Evolutionary conservation across 2,329 filamentous ascomycete genomes (phyloP), one percentile per base, ranked within the genome.

Genomic region (Corinectria fuckeliana): DNA sequence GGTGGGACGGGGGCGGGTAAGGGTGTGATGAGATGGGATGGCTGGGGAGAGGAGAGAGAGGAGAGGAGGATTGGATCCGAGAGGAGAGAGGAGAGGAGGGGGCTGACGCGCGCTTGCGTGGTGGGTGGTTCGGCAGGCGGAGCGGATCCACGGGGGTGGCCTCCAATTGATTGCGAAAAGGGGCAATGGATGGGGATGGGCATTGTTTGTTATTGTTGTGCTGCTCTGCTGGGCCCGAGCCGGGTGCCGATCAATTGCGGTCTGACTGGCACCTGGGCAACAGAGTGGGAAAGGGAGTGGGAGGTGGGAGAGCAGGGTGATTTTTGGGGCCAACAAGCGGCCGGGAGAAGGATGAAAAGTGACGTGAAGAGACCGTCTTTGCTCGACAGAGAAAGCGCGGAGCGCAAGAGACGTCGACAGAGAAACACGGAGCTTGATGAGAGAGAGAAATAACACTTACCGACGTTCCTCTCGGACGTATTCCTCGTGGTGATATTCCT

Each of bases 391-490:
- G 23, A 44, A 39, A 18, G 20, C 6, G 16, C 4, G 20, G 10
- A 47, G 25, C 7, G 18, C 21, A 30, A n/a, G 4, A 18, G 13
- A 21, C 11, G 23, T 11, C 5, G 28, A 13, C 2, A 25, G 30
- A 26, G 26, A n/a, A 21, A 44, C 44, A 32, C 34, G 36, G 38
- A 47, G n/a, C n/a, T 14, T 20, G 6, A 26, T 59, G 60, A 59
- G 23, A 55, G 50, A 61, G 61, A 58, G 47, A 58, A 64, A 54
- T 39, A 49, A 34, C 30, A 81, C 83, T 77, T 71, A 87, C 85
- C 80, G 62, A 26, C 50, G 77, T 67, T 86, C 81, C 73, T 87
- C 81, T 66, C 76, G 78, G 63, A 75, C 72, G 71, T 75, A 72
- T 56, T 69, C 63, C 49, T 69, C 63, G 64, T 69, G 64, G 44